phyloP scores from a whole-genome alignment of 1,284 basidiomycete species.

The Afroboletus lepidellus region DNA sequence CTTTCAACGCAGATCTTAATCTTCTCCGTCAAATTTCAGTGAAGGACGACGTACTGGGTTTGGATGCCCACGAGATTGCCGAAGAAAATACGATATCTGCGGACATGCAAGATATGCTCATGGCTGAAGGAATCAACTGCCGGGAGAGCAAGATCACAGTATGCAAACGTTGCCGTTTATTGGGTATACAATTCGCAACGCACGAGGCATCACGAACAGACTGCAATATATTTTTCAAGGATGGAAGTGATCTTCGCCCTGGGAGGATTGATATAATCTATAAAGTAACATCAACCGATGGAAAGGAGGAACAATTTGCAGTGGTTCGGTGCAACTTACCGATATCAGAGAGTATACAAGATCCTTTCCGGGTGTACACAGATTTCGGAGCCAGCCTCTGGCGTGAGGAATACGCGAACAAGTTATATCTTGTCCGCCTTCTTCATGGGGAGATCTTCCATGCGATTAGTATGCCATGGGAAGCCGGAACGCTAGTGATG shows the following conservation, averaged over 20 bases:
- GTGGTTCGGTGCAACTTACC: not conserved
- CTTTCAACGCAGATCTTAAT: not conserved
- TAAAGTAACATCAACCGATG: not conserved
- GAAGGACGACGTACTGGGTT: not conserved
- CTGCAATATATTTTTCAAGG: not conserved
- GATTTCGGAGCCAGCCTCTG: not conserved
- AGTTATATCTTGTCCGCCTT: not conserved
- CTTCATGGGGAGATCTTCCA: not conserved
- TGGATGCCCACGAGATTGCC: no score
- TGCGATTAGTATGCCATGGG: not conserved
- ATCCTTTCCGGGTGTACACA: not conserved
- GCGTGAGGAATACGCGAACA: not conserved
- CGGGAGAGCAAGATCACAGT: not conserved
- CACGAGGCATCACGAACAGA: not conserved
- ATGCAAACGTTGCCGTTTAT: not conserved
- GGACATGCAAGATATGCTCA: no score
- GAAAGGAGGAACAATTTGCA: not conserved
- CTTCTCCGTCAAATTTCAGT: not conserved
- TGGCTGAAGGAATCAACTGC: no score
- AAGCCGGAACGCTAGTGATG: not conserved
- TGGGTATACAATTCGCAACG: not conserved
- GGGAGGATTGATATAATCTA: not conserved
- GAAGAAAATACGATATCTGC: no score
- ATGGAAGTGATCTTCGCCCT: not conserved
- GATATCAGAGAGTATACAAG: not conserved